Conservation (phyloP, 2,329 filamentous ascomycete species). For the Talaromyces amestolkiae region DNA sequence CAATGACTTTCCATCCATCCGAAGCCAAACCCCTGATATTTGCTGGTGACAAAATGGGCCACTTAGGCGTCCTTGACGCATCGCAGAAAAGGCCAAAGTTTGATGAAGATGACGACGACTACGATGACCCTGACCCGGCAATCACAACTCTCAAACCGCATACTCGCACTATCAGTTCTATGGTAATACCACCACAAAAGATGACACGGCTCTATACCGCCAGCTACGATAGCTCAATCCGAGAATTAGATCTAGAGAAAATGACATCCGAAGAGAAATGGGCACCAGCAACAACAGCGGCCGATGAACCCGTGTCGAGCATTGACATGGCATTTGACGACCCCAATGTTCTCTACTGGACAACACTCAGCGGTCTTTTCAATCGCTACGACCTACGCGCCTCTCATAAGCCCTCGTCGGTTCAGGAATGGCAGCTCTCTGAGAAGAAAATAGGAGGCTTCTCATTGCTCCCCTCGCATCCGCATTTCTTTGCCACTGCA, state of each 20-base stretch:
- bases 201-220: conserved; percentile 74
- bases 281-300: conserved; percentile 65
- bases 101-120: conserved; percentile 60
- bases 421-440: conserved; percentile 70
- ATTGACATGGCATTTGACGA: conserved; percentile 73
- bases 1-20: conserved; percentile 83
- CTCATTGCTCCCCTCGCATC: conserved; percentile 72
- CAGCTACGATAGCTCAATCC: conserved; percentile 90
- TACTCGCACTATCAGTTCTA: conserved; percentile 79
- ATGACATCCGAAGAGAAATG: conserved; percentile 78
- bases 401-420: conserved; percentile 48
- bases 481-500: conserved; percentile 83
- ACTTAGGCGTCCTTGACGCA: conserved; percentile 85
- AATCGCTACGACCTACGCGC: conserved; percentile 74
- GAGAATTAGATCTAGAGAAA: conserved; percentile 78
- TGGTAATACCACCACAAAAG: conserved; percentile 73
- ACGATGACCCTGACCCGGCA: conserved; percentile 66
- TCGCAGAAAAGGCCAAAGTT: conserved; percentile 47
- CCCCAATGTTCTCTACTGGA: conserved; percentile 77
- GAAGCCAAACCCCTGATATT: conserved; percentile 84
- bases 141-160: conserved; percentile 90
- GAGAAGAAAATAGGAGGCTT: conserved; percentile 98
- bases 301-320: conserved; percentile 77
- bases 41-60: conserved; percentile 90
- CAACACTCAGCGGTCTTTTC: conserved; percentile 76